Conservation (phyloP, 2,329 filamentous ascomycete genomes). For the Colletotrichum ledebouriae region DNA sequence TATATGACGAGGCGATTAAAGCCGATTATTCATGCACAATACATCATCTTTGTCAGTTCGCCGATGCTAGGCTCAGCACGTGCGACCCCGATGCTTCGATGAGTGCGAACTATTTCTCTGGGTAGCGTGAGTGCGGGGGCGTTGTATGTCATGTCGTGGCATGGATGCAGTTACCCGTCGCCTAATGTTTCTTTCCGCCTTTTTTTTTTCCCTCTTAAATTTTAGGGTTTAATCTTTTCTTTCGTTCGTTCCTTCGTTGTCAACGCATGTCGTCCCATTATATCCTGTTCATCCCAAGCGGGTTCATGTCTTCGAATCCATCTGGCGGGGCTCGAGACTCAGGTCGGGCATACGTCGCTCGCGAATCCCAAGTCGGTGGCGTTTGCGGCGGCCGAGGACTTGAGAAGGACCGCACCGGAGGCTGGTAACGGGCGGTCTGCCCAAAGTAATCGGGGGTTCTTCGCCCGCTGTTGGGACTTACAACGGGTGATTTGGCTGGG, state of each 20-base stretch:
- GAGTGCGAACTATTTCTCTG: slow-evolving; percentile 6
- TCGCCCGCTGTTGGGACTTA: slow-evolving; percentile 53
- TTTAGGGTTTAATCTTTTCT: slow-evolving; percentile 21
- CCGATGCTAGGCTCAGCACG: slow-evolving; percentile 9
- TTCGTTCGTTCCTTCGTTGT: slow-evolving; percentile 24
- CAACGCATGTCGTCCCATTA: slow-evolving; percentile 46
- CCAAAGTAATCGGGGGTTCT: slow-evolving; percentile 69
- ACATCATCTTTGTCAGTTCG: slow-evolving; percentile 17
- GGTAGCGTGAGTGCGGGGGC: slow-evolving; percentile 5
- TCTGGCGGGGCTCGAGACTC: slow-evolving; percentile 45
- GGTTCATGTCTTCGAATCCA: slow-evolving; percentile 61
- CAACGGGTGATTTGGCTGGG: slow-evolving; percentile 53
- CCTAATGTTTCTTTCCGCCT: slow-evolving; percentile 7
- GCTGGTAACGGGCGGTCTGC: slow-evolving; percentile 66
- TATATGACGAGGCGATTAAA: slow-evolving; percentile 22
- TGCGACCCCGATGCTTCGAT: slow-evolving; percentile 18
- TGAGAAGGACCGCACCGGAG: slow-evolving; percentile 68
- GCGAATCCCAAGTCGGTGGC: slow-evolving; percentile 57
- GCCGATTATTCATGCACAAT: slow-evolving; percentile 29
- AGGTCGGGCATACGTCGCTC: slow-evolving; percentile 55
- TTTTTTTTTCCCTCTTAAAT: not conserved
- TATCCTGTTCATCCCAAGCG: slow-evolving; percentile 69
- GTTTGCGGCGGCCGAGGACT: slow-evolving; percentile 64
- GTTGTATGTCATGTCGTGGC: slow-evolving; percentile 7
- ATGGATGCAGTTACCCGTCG: not conserved